A percentile compares a stretch with the other conserved stretches of the same genome.
These are phyloP conservation scores for Mariannaea elegans DNA, from an alignment of 2,329 filamentous ascomycete species.

Conservation along the genomic window DNA sequence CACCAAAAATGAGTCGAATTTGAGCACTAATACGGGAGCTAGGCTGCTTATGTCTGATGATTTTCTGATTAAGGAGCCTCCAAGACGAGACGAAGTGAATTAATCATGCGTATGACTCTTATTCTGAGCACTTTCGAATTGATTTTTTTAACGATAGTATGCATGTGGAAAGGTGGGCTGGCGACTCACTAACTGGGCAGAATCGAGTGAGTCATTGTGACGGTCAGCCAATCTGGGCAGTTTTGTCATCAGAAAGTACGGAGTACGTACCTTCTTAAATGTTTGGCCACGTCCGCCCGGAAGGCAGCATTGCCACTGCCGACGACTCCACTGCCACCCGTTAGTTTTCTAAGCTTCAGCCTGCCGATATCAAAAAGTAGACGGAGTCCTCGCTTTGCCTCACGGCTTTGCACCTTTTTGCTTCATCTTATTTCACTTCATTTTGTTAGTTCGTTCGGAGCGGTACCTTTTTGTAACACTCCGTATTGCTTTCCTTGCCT, in stretches of 20 bases:
- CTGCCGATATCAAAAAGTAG: slow-evolving; percentile 11
- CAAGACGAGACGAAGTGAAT: not conserved
- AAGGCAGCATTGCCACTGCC: slow-evolving; percentile 11
- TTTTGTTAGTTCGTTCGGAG: not conserved
- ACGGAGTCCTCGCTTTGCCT: not conserved
- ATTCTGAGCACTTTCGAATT: not conserved
- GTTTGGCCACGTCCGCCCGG: not conserved
- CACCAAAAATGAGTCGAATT: no score
- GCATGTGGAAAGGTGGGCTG: slow-evolving; percentile 4
- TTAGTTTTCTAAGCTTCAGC: not conserved
- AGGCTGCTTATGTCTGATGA: no score
- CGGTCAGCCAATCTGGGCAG: slow-evolving; percentile 8
- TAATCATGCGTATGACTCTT: slow-evolving; percentile 21
- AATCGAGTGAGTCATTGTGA: slow-evolving; percentile 19
- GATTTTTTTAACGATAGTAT: not conserved
- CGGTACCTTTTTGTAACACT: not conserved
- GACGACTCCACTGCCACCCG: slow-evolving; percentile 10
- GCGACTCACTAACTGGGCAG: slow-evolving; percentile 7
- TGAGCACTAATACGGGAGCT: no score
- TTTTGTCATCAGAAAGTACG: not conserved
- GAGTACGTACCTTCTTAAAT: not conserved
- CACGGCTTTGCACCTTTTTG: not conserved
- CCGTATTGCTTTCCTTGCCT: slow-evolving; percentile 22
- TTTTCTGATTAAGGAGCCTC: not conserved
- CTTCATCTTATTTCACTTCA: not conserved